Percentiles rank a stretch among this genome's conserved stretches.
These are phyloP conservation scores for Leishmania tropica DNA, from an alignment of 208 protist species.

Conservation along the genomic window DNA sequence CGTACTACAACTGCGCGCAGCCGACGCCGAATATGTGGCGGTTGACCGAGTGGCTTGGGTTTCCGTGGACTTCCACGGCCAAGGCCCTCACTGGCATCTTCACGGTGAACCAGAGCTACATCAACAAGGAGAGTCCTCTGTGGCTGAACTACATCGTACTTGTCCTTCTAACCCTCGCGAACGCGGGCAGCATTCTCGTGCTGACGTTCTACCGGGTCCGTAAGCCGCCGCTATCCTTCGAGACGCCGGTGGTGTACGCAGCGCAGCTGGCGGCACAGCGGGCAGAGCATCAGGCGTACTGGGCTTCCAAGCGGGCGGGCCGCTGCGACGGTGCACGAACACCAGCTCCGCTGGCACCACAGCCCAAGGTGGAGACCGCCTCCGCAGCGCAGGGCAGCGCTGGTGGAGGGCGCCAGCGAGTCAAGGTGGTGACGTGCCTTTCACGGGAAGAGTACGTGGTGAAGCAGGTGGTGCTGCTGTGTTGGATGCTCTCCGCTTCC, in stretches of 20 bases:
- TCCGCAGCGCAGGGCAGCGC: not conserved
- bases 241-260: slow-evolving; percentile 29
- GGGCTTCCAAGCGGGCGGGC: slow-evolving; percentile 8
- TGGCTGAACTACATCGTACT: slow-evolving; percentile 44
- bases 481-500: slow-evolving; percentile 30
- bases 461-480: slow-evolving; percentile 57
- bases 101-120: slow-evolving; percentile 4
- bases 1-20: slow-evolving; percentile 28
- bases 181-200: slow-evolving; percentile 27
- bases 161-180: slow-evolving; percentile 17
- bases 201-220: slow-evolving; percentile 43
- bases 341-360: not conserved
- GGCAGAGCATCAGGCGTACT: not conserved
- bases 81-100: slow-evolving; percentile 23
- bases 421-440: slow-evolving; percentile 42
- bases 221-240: slow-evolving; percentile 39
- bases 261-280: slow-evolving; percentile 17
- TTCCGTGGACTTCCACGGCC: slow-evolving; percentile 35
- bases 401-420: not conserved
- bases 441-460: slow-evolving; percentile 62
- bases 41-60: slow-evolving; percentile 41
- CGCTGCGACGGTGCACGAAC: not conserved
- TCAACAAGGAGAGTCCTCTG: slow-evolving; percentile 24
- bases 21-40: slow-evolving; percentile 38
- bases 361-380: not conserved